Base-by-base conservation (phyloP, 495 filamentous ascomycete genomes). In the Penicillium herquei region DNA sequence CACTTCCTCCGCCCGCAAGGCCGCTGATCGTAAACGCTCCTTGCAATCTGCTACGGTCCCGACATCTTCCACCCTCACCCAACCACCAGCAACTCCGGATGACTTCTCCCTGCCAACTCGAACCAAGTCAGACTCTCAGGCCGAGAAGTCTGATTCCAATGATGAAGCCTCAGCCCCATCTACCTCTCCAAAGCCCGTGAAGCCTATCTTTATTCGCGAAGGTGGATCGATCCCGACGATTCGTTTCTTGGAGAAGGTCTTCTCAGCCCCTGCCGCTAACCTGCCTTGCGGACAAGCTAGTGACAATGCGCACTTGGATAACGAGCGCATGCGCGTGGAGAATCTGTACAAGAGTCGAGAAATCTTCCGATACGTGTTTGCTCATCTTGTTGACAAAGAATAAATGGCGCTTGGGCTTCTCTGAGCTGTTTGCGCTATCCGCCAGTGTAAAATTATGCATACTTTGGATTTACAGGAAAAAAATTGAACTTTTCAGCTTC, bases 231-330 rank as follows among this genome's bases (percentile, higher is more conserved):
- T 98, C 59, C 92, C 95, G 1, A 86, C 89, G 0, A 96, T 96
- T 54, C 77, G 94, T 9, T 98, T 98, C 68, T 68, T 98, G 44
- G 94, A 98, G 69, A 94, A 96, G 72, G 92, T 96, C 63, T 98
- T 98, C 65, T 81, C 81, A 2, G 94, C 94, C 0, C 91, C 92
- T 0, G 94, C 95, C 0, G 94, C 94, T 0, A 93, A 98, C 70
- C 66, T 98, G 39, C 95, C 94, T 0, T 96, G 92, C 65, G 94
- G 94, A 2, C 94, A 98, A 70, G 91, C 92, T 40, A 97, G 91
- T 65, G 94, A 98, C 67, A 83, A 84, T 49, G 94, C 92, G 26
- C 94, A 98, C 84, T 71, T 98, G 71, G 90, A 95, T 62, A 97
- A 98, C 68, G 94, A 98, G 79, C 76, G 95, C 52, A 70, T 98